Base-by-base conservation (phyloP, 2,329 filamentous ascomycete species). In the Pseudonectria buxi region DNA sequence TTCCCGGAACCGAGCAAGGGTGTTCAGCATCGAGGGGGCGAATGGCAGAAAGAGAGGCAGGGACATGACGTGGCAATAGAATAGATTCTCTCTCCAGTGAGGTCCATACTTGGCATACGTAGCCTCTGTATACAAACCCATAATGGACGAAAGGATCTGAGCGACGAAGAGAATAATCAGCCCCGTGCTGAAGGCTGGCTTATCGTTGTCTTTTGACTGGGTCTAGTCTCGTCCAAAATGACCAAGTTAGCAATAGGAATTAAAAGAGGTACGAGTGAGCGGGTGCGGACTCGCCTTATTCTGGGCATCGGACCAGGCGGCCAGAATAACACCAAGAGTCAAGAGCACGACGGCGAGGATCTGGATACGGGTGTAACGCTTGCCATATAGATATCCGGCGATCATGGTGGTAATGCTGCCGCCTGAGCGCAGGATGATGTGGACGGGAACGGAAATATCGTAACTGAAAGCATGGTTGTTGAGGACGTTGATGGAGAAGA, bases 401-500 rank as follows among this genome's bases (percentile, higher is more conserved):
- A 81, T 64, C 78, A 98, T 94, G 7, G 92, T 96, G 4, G 89
- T 94, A 43, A 96, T 94, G 51, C 89, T 95, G 12, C 92, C 92
- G 32, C 90, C 94, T 32, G 89, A 95, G 35, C 92, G 79, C 22
- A 98, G 71, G 47, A 98, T 96, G 51, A 98, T 98, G 57, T 98
- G 92, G 32, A 98, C 80, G 2, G 92, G 92, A 0, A 98, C 87
- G 6, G 88, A 95, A 37, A 98, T 96, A 50, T 88, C 81, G 65
- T 95, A 98, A 44, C 87, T 89, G 61, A 98, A 98, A 6, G 90
- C 92, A 69, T 90, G 90, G 54, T 98, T 98, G 65, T 98, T 98
- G 55, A 98, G 67, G 39, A 96, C 78, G 53, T 96, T 98, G 63
- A 98, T 92, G 43, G 76, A 76, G 59, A 94, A 92, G 64, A 96